These are phyloP conservation scores for Leucocoprinus birnbaumii DNA, from an alignment of 768 basidiomycete species.

Conservation along the genomic window DNA sequence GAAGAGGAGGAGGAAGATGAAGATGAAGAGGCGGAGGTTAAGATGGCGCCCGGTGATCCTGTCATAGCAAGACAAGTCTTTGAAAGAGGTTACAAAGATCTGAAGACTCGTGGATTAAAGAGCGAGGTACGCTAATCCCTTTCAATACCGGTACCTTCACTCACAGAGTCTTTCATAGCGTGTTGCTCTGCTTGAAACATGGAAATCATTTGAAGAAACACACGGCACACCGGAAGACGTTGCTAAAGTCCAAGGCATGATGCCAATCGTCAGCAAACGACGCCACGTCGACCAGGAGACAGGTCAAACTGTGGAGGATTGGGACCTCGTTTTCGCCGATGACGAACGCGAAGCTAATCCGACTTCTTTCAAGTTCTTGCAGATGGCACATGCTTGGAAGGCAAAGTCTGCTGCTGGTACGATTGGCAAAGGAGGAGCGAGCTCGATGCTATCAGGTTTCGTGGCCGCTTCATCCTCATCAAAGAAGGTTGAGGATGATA, in stretches of 20 bases:
- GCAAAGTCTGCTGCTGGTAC: conserved; percentile 21
- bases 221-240: conserved; percentile 73
- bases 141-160: conserved; percentile 2
- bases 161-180: conserved; percentile 48
- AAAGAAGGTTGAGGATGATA: neutral
- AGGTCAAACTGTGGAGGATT: conserved; percentile 88
- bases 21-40: conserved; percentile 56
- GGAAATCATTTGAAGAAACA: conserved; percentile 91
- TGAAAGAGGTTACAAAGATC: conserved; percentile 82
- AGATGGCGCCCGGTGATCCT: conserved; percentile 71
- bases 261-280: conserved; percentile 87
- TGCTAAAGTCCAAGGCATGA: conserved; percentile 84
- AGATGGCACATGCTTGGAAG: conserved; percentile 94
- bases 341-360: conserved; percentile 94
- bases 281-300: conserved; percentile 83
- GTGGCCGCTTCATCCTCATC: conserved; percentile 31
- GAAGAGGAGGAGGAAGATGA: conserved; percentile 77
- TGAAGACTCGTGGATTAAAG: conserved; percentile 79
- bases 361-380: conserved; percentile 91
- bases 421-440: conserved; percentile 27
- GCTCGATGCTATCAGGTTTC: conserved; percentile 42
- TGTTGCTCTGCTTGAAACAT: conserved; percentile 87
- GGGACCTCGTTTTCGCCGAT: conserved; percentile 94
- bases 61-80: conserved; percentile 75
- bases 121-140: conserved; percentile 60